A percentile compares a stretch with the other conserved stretches of the same genome.
Conservation (phyloP, 371 early-diverging fungal genomes). For the Entomophthora muscae region DNA sequence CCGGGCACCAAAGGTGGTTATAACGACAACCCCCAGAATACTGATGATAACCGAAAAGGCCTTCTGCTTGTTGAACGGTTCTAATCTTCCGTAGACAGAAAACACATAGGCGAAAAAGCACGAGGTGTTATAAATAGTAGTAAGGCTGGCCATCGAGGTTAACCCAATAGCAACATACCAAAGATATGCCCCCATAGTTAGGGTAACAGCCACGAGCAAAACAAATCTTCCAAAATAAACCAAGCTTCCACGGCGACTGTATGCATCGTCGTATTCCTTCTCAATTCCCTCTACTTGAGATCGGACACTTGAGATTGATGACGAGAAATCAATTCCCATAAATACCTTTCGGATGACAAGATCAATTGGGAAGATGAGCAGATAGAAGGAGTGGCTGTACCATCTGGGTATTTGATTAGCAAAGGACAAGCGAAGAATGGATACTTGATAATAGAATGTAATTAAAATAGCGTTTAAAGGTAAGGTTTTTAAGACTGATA, state of each 20-base stretch:
- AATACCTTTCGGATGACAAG: conserved; percentile 15
- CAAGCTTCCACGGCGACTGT: conserved; percentile 5
- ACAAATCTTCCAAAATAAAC: conserved; percentile 18
- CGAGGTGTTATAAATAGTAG: too few relatives aligned
- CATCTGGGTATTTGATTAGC: conserved; percentile 18
- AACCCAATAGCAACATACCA: conserved; percentile 61
- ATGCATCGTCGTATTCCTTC: not conserved
- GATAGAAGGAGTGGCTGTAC: conserved; percentile 49
- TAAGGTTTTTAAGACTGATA: too few relatives aligned
- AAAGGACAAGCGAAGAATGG: not conserved
- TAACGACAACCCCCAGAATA: conserved; percentile 43
- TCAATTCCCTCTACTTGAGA: conserved; percentile 1
- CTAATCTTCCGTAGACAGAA: conserved; percentile 42
- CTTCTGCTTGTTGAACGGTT: conserved; percentile 32
- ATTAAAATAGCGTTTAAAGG: too few relatives aligned
- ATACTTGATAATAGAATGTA: not conserved
- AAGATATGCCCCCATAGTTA: conserved; percentile 51
- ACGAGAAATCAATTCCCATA: conserved; percentile 2
- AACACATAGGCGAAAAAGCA: conserved; percentile 69
- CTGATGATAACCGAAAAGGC: conserved; percentile 42
- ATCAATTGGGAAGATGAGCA: conserved; percentile 44
- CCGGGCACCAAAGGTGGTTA: conserved; percentile 13
- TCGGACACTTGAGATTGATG: conserved; percentile 7
- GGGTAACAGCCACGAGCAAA: conserved; percentile 25
- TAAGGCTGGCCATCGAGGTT: conserved; percentile 55